Evolutionary conservation across 257 asterid species (phyloP).

Genomic region (Forsythia suspensa): DNA sequence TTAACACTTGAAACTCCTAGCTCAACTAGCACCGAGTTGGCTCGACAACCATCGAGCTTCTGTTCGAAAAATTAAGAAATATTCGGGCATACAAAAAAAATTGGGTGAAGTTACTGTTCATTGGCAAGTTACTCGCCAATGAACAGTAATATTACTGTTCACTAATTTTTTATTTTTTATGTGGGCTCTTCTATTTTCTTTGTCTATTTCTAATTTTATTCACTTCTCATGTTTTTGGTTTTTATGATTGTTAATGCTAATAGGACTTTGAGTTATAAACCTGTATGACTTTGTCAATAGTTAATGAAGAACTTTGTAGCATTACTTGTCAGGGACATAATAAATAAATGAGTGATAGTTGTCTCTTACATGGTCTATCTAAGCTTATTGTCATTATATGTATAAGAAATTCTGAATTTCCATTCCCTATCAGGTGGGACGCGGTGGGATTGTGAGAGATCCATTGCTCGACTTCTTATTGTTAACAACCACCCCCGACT

Average conservation of each 20-base stretch:
- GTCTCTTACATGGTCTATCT: neutral
- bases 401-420: slow-evolving; percentile 9
- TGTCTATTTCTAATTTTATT: no score
- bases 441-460: slow-evolving; percentile 93
- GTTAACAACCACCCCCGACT: neutral
- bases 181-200: no score
- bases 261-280: neutral
- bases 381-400: neutral
- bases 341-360: neutral
- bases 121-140: no score
- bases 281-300: neutral
- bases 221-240: neutral
- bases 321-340: neutral
- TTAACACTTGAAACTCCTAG: no score
- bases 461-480: slow-evolving; percentile 31
- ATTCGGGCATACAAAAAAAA: no score
- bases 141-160: no score
- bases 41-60: no score
- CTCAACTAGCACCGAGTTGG: no score
- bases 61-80: no score
- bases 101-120: no score
- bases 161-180: no score
- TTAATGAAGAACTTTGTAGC: neutral
- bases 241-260: neutral
- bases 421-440: slow-evolving; percentile 66